Conservation (phyloP, 1,284 basidiomycete genomes). For the Sporisorium exsertum region DNA sequence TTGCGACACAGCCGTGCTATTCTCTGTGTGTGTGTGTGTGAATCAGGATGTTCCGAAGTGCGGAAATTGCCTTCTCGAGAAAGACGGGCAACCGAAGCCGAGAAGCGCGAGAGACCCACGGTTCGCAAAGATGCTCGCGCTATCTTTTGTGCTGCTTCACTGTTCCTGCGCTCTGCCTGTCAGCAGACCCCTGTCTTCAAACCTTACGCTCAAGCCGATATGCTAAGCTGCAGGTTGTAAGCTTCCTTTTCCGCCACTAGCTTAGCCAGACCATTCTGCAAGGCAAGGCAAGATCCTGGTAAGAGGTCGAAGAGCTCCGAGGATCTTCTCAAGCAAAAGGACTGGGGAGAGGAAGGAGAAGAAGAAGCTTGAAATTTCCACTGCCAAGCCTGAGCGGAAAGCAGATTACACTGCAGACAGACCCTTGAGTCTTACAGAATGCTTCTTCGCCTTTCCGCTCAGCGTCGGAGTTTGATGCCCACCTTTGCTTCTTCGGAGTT, state of each 20-base stretch:
- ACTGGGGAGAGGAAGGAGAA: background rate
- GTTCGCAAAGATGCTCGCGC: background rate
- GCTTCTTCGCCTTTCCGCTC: background rate
- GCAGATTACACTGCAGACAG: background rate
- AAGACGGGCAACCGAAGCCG: background rate
- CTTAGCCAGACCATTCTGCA: background rate
- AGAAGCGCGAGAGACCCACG: background rate
- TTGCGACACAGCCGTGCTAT: too few relatives aligned
- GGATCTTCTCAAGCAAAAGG: background rate
- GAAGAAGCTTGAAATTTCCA: background rate
- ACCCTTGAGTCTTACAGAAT: background rate
- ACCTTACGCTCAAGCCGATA: background rate
- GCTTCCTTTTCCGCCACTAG: background rate
- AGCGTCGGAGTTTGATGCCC: too few relatives aligned
- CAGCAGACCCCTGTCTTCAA: background rate
- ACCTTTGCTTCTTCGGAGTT: too few relatives aligned
- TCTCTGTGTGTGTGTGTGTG: too few relatives aligned
- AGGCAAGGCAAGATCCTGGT: background rate
- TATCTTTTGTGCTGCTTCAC: background rate
- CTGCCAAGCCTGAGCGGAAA: background rate
- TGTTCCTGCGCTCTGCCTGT: background rate
- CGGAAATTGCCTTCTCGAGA: background rate
- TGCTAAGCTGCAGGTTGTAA: too few relatives aligned
- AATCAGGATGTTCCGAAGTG: background rate
- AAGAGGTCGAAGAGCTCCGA: too few relatives aligned